Base-by-base conservation (phyloP, 2,329 filamentous ascomycete genomes). In the Piedraia hortae region DNA sequence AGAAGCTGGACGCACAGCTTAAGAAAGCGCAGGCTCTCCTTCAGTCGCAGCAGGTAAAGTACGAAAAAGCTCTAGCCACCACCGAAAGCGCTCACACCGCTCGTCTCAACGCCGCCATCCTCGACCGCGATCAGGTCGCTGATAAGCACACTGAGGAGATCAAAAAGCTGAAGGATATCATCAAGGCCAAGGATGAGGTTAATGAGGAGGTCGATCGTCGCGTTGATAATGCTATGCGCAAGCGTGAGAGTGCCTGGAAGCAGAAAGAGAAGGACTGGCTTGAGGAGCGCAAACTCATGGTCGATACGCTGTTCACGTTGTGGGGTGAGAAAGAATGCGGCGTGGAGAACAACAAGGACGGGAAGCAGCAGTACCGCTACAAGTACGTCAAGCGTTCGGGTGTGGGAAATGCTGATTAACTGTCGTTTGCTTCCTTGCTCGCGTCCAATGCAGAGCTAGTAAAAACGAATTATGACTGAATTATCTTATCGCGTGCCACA, bases 271-370 rank as follows among this genome's bases (percentile, higher is more conserved):
- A 31, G 16, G 30, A 34, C 19, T 21, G 36, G 16, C 32, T 35
- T 24, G 31, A 30, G 14, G 41, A 45, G 32, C 32, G 39, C 16
- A 34, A 32, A 23, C 23, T 31, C 1, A 36, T 45, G 36, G 36
- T 31, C 4, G 40, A 41, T 21, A 61, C 68, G 19, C 50, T 90
- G 21, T 64, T 80, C 45, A 59, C 71, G 30, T 72, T 77, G 30
- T 90, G 80, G 80, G 75, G 88, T 36, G 62, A 70, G 18, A 39
- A 43, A 22, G 44, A 47, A 24, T 35, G 37, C 10, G 44, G 43
- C 0, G 29, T 32, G 10, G 33, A 30, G 6, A n/a, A 16, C 2
- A n/a, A n/a, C n/a, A n/a, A n/a, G n/a, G 12, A 12, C 5, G 32
- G 29, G 14, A 32, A 33, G 26, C 44, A 47, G 30, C 30, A 24